These are phyloP conservation scores for Talaromyces marneffei DNA, from an alignment of 2,329 filamentous ascomycete genomes.

Conservation along the genomic window DNA sequence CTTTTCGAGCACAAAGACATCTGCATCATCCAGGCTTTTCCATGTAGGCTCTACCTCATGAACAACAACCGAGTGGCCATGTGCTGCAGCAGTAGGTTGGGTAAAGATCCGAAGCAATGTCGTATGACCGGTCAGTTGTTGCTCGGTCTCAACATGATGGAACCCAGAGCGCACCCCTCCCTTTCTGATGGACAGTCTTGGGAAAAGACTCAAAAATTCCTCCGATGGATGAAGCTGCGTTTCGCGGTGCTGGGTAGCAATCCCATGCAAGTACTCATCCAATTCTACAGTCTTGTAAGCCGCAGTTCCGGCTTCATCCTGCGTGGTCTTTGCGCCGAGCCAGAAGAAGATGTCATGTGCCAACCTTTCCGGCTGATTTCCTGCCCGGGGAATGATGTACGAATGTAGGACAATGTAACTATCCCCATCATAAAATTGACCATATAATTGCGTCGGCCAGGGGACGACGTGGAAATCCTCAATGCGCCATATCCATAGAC, in stretches of 20 bases:
- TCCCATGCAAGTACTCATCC: conserved; percentile 59
- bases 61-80: conserved; percentile 47
- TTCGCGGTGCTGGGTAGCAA: conserved; percentile 61
- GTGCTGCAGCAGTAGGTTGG: conserved; percentile 44
- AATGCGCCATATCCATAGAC: conserved; percentile 60
- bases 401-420: conserved; percentile 62
- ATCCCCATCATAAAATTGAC: conserved; percentile 62
- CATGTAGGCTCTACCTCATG: conserved; percentile 59
- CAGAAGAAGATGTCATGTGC: conserved; percentile 65
- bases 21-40: conserved; percentile 57
- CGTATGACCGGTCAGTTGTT: conserved; percentile 37
- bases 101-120: conserved; percentile 61
- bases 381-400: conserved; percentile 44
- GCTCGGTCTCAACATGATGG: conserved; percentile 52
- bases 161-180: conserved; percentile 61
- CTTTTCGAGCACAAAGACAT: conserved; percentile 61
- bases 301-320: conserved; percentile 63
- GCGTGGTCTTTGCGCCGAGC: conserved; percentile 59
- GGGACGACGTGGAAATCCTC: conserved; percentile 60
- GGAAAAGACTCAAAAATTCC: conserved; percentile 57
- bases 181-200: conserved; percentile 52
- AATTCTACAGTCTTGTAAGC: conserved; percentile 67
- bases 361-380: conserved; percentile 35
- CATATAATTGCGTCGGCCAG: conserved; percentile 53
- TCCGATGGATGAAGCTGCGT: conserved; percentile 55